A percentile compares a stretch with the other conserved stretches of the same genome.
phyloP scores from a whole-genome alignment of 805 yeast genomes.

The Metschnikowia sp. region DNA sequence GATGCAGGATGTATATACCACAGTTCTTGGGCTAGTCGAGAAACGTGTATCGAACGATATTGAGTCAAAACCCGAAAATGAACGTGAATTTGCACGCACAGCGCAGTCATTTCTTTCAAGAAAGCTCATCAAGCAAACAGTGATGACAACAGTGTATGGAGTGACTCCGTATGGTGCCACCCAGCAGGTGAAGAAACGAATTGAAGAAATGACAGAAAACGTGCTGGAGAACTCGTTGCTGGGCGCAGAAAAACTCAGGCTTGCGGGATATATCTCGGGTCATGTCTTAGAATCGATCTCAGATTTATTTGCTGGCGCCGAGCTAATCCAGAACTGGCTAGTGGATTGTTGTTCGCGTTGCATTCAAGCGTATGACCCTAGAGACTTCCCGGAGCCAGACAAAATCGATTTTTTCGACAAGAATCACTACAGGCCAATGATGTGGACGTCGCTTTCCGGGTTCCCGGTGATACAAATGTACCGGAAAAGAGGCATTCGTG shows the following conservation, averaged over 20 bases:
- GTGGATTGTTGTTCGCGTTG: slow-evolving; percentile 28
- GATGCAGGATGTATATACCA: slow-evolving; percentile 33
- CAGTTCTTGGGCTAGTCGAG: slow-evolving; percentile 28
- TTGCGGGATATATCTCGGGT: slow-evolving; percentile 12
- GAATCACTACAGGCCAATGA: slow-evolving; percentile 30
- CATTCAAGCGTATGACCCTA: slow-evolving; percentile 23
- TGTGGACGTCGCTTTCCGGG: slow-evolving; percentile 41
- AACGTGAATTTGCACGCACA: slow-evolving; percentile 13
- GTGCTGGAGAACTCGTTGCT: not conserved
- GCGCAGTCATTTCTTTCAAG: slow-evolving; percentile 23
- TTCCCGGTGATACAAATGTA: slow-evolving; percentile 41
- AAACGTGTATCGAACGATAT: slow-evolving; percentile 9
- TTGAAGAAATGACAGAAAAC: slow-evolving; percentile 15
- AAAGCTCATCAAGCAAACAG: slow-evolving; percentile 39
- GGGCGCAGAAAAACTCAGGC: not conserved
- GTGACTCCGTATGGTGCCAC: slow-evolving; percentile 38
- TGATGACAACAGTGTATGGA: slow-evolving; percentile 46
- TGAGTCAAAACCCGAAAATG: not conserved
- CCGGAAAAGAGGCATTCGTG: slow-evolving; percentile 14
- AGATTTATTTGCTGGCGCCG: slow-evolving; percentile 33
- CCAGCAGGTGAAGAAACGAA: slow-evolving; percentile 28
- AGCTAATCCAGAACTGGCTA: slow-evolving; percentile 35
- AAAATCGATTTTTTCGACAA: slow-evolving; percentile 20
- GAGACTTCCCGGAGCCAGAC: slow-evolving; percentile 6
- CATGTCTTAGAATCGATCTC: slow-evolving; percentile 14